Evolutionary conservation across 768 basidiomycete species (phyloP).

Genomic region (Lentinula edodes): DNA sequence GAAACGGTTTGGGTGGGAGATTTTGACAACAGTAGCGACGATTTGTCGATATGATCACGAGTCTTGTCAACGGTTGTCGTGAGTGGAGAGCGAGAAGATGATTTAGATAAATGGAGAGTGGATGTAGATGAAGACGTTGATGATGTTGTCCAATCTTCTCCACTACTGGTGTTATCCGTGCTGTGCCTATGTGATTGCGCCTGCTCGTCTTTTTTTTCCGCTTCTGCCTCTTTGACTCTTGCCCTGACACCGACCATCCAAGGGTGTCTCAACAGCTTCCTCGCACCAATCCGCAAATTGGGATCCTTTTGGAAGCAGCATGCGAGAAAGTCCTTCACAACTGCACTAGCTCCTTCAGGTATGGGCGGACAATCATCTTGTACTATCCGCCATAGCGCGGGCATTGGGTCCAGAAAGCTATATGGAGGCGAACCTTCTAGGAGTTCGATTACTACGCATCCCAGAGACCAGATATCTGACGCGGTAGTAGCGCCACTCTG

Average conservation of each 20-base stretch:
- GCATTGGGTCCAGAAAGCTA: constrained; percentile 95
- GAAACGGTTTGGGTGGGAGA: neutral
- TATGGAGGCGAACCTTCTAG: constrained; percentile 91
- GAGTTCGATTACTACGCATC: constrained; percentile 96
- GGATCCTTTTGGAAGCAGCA: constrained; percentile 99
- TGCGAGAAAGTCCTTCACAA: constrained; percentile 94
- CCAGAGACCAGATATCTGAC: constrained; percentile 97
- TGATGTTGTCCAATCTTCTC: constrained; percentile 13
- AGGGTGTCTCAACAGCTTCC: constrained; percentile 87
- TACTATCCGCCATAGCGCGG: constrained; percentile 95
- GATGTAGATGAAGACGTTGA: neutral
- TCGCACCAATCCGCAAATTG: constrained; percentile 90
- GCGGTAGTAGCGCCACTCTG: constrained; percentile 96
- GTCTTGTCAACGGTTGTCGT: neutral
- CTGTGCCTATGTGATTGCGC: constrained; percentile 1
- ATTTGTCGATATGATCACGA: neutral
- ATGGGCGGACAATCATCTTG: constrained; percentile 97
- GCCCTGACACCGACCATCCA: constrained; percentile 70
- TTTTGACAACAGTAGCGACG: neutral
- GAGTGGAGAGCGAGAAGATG: neutral
- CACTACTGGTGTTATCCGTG: constrained; percentile 36
- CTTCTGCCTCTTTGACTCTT: constrained; percentile 23
- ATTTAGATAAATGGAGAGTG: neutral
- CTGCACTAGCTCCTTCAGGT: constrained; percentile 90
- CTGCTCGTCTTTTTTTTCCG: constrained; percentile 27